These are phyloP conservation scores for Avena sativa DNA, from an alignment of 176 grass and related monocot species.

Conservation along the genomic window DNA sequence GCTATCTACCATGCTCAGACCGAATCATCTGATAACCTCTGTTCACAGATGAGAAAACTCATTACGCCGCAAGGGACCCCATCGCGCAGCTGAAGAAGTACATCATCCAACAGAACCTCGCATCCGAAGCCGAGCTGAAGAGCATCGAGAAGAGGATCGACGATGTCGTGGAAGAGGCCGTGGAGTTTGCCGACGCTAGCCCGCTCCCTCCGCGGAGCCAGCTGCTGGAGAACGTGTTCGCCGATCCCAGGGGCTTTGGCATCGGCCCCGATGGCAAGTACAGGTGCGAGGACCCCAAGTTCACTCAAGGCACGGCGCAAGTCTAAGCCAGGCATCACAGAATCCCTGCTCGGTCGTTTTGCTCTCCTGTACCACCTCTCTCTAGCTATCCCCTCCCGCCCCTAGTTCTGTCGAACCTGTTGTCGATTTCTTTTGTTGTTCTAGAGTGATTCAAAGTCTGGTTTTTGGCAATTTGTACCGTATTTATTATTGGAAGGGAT, in stretches of 20 bases:
- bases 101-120: conserved; percentile 64
- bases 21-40: not conserved
- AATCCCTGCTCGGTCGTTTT: not conserved
- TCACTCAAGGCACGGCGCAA: conserved; percentile 85
- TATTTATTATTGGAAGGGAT: not conserved
- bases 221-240: conserved; percentile 82
- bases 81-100: conserved; percentile 77
- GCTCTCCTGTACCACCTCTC: not conserved
- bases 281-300: conserved; percentile 88
- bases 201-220: conserved; percentile 83
- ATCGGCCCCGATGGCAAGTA: conserved; percentile 89
- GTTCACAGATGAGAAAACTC: conserved; percentile 80
- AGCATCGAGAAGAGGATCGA: conserved; percentile 80
- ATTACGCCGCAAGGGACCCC: conserved; percentile 72
- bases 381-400: conserved; percentile 1
- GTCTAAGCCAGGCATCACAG: conserved; percentile 45
- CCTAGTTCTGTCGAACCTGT: conserved; percentile 44
- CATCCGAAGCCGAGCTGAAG: conserved; percentile 77
- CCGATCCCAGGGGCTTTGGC: conserved; percentile 88
- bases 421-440: conserved; percentile 31
- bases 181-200: conserved; percentile 86
- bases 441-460: not conserved
- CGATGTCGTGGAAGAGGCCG: conserved; percentile 75
- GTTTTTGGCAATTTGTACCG: not conserved
- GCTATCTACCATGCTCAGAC: too few species aligned